Base-by-base conservation (phyloP, 2,329 filamentous ascomycete genomes). In the Scytalidium sp. region DNA sequence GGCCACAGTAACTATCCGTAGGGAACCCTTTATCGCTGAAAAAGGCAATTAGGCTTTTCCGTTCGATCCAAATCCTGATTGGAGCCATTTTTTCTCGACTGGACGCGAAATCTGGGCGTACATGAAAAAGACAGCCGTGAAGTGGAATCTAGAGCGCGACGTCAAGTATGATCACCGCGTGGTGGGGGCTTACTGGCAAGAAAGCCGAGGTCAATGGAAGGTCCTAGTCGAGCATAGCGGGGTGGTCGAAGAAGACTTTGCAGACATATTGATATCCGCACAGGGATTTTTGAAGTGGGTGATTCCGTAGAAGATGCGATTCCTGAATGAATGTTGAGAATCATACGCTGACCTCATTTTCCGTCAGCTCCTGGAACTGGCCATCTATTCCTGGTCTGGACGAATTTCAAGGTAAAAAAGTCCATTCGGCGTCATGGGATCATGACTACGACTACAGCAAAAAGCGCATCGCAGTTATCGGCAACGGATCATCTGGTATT, bases 401-500 rank as follows among this genome's bases (percentile, higher is more conserved):
- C 1, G 67, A 64, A 17, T 85, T 81, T 64, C 63, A 71, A 44
- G 81, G 81, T 4, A 61, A 65, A 7, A 63, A 81, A 4, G 69
- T 81, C 41, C 81, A 84, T 58, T 77, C 77, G 1, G 75, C 81
- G 1, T 68, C 71, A 29, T 85, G 79, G 79, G 72, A 78, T 1
- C 62, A 75, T 3, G 69, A 73, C n/a, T 64, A 78, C 8, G 69
- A 77, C 15, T 63, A 80, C 6, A 59, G 59, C 1, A 71, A 64
- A 20, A 78, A 79, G 52, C 65, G 67, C 8, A 75, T 80, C 20
- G 72, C 73, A 5, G 60, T 83, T 15, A 75, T 83, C 42, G 80
- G 79, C n/a, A 80, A 68, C 43, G 80, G 80, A 2, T 78, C 76
- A 41, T 78, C 77, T 2, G 78, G 75, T 1, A 72, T 79, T 3